These are phyloP conservation scores for Cymodocea nodosa DNA, from an alignment of 116 monocot genomes.

Conservation along the genomic window DNA sequence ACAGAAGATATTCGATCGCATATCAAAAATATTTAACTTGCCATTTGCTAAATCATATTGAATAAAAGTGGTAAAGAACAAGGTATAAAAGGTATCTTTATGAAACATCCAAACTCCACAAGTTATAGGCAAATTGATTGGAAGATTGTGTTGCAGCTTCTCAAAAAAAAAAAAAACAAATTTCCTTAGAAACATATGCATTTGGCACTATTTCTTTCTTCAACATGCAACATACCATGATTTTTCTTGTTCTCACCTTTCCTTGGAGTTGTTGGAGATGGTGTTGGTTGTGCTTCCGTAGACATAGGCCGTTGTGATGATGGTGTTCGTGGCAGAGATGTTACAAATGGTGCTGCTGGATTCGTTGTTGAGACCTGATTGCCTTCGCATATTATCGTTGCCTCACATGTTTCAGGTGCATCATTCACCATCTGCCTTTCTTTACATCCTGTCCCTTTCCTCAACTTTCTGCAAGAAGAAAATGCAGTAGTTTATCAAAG, in stretches of 20 bases:
- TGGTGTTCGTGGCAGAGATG: background rate
- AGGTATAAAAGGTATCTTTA: no score
- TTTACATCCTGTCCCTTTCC: slow-evolving; percentile 32
- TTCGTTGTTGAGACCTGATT: slow-evolving; percentile 21
- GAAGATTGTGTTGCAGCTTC: no score
- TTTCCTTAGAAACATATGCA: background rate
- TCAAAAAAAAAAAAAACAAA: background rate
- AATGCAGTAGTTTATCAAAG: no score
- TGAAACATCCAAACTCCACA: no score
- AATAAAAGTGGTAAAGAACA: no score
- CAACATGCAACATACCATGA: background rate
- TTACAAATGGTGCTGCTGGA: background rate
- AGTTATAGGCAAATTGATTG: no score
- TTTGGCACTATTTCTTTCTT: background rate
- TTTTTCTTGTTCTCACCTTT: background rate
- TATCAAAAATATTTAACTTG: no score
- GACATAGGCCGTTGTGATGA: no score
- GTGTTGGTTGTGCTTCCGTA: no score
- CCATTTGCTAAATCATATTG: no score
- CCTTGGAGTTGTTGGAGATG: no score
- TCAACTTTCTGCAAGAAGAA: slow-evolving; percentile 38
- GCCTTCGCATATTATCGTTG: slow-evolving; percentile 51
- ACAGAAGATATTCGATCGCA: no score
- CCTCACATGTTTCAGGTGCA: slow-evolving; percentile 41
- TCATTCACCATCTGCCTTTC: slow-evolving; percentile 36